Evolutionary conservation across 2,329 filamentous ascomycete species (phyloP), one percentile per base, ranked within the genome.

Genomic region (Diaporthe caulivora): DNA sequence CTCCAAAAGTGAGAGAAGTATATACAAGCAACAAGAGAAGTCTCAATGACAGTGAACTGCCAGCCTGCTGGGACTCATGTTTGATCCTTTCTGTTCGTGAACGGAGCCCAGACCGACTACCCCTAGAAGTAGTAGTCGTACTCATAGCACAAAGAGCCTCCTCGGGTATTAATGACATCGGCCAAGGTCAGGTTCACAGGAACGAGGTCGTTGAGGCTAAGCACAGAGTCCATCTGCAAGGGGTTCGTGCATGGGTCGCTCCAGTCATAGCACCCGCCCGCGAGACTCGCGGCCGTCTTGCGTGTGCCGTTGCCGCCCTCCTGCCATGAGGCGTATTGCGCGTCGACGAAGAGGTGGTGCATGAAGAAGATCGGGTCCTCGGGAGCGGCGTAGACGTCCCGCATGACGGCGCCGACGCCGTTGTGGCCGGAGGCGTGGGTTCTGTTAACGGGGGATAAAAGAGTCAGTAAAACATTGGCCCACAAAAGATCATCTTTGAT

Each of bases 361-460:
- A 70, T 73, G 47, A 64, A 73, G 17, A 70, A 70, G 57, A 31
- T 31, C 4, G 71, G 65, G 57, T 73, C 71, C 24, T 60, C 60
- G 29, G 65, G 40, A 4, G 55, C 69, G 31, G 65, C 37, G 2
- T 24, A 70, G 11, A 70, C 55, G 21, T 65, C 65, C 18, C 55
- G 13, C 71, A 73, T 73, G 10, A 73, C 71, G 18, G 71, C 40
- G 2, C 71, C 71, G 26, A 70, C 65, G 26, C 55, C 71, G 24
- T 70, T 73, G 40, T 70, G 71, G n/a, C 26, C 55, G 37, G 47
- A 73, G 1, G 71, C 55, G 49, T 73, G 71, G 10, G 71, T 51
- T 44, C 71, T 64, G 18, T 49, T 2, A 18, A 29, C 2, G 2
- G 2, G 1, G 37, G 37, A 13, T 10, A 40, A 34, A 24, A 13